Conservation (phyloP, 1,139 yeast species). For the Pichia sp. region DNA sequence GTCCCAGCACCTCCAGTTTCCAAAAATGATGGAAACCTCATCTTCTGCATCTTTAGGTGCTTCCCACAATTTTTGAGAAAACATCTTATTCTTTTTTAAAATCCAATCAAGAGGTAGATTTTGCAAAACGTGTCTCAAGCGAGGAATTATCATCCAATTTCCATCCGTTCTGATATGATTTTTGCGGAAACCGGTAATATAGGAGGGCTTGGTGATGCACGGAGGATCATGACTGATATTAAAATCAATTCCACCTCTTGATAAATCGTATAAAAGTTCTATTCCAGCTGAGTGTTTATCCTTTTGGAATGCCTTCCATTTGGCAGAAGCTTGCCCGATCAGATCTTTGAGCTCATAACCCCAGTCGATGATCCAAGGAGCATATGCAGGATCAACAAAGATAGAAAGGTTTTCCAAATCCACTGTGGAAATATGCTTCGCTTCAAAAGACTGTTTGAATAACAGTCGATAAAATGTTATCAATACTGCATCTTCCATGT, state of each 20-base stretch:
- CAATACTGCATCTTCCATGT: constrained; percentile 7
- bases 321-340: constrained; percentile 15
- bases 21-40: constrained; percentile 54
- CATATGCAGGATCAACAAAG: constrained; percentile 29
- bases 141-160: constrained; percentile 80
- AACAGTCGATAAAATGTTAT: constrained; percentile 3
- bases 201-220: constrained; percentile 85
- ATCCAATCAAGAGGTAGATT: constrained; percentile 57
- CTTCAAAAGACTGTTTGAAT: constrained; percentile 12
- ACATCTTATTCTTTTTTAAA: constrained; percentile 27
- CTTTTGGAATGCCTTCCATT: constrained; percentile 12
- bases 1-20: constrained; percentile 94
- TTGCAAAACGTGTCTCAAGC: constrained; percentile 68
- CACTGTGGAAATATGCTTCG: constrained; percentile 7
- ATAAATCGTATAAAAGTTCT: constrained; percentile 51
- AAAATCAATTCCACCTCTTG: constrained; percentile 57
- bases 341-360: constrained; percentile 20
- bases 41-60: constrained; percentile 52
- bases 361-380: constrained; percentile 38
- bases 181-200: constrained; percentile 60
- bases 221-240: constrained; percentile 79
- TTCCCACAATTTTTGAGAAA: constrained; percentile 32
- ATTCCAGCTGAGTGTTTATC: constrained; percentile 29
- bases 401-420: constrained; percentile 12
- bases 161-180: constrained; percentile 77